Evolutionary conservation across 768 basidiomycete genomes (phyloP).

Genomic region (Termitomyces sp.): DNA sequence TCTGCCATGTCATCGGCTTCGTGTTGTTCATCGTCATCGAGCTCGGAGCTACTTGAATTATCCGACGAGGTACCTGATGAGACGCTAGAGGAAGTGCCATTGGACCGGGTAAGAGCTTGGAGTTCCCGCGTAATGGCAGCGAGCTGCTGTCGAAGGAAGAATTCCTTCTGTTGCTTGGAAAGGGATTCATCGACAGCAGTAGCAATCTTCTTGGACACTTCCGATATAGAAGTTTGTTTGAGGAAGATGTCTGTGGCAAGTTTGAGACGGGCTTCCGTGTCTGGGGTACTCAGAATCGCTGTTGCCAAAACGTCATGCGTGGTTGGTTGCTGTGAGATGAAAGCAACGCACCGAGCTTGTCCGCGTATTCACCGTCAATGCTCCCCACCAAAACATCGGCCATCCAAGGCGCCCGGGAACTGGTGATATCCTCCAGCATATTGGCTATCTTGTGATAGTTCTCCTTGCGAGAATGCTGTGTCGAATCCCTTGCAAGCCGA

Average conservation of each 20-base stretch:
- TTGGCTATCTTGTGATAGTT: slow-evolving; percentile 64
- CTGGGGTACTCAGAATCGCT: slow-evolving; percentile 62
- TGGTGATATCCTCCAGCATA: slow-evolving; percentile 71
- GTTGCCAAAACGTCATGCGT: neutral
- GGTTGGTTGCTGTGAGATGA: neutral
- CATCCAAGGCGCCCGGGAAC: slow-evolving; percentile 65
- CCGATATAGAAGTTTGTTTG: slow-evolving; percentile 74
- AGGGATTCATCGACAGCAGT: slow-evolving; percentile 77
- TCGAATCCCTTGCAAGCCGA: slow-evolving; percentile 49
- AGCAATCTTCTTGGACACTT: slow-evolving; percentile 79
- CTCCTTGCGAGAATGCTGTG: slow-evolving; percentile 53
- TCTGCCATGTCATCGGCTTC: slow-evolving; percentile 80
- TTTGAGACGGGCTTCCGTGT: slow-evolving; percentile 58
- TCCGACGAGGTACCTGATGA: slow-evolving; percentile 10
- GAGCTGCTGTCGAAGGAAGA: slow-evolving; percentile 80
- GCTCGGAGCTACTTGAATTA: slow-evolving; percentile 38
- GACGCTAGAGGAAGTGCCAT: slow-evolving; percentile 14
- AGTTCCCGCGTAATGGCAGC: slow-evolving; percentile 79
- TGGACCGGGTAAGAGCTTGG: slow-evolving; percentile 42
- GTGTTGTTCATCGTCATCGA: slow-evolving; percentile 75
- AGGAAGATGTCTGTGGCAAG: slow-evolving; percentile 68
- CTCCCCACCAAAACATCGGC: slow-evolving; percentile 71
- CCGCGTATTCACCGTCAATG: slow-evolving; percentile 62
- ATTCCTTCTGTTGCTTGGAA: slow-evolving; percentile 87
- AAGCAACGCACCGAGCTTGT: slow-evolving; percentile 60